Evolutionary conservation across 768 basidiomycete genomes (phyloP).

Genomic region (Boletus rufocinnamomeus): DNA sequence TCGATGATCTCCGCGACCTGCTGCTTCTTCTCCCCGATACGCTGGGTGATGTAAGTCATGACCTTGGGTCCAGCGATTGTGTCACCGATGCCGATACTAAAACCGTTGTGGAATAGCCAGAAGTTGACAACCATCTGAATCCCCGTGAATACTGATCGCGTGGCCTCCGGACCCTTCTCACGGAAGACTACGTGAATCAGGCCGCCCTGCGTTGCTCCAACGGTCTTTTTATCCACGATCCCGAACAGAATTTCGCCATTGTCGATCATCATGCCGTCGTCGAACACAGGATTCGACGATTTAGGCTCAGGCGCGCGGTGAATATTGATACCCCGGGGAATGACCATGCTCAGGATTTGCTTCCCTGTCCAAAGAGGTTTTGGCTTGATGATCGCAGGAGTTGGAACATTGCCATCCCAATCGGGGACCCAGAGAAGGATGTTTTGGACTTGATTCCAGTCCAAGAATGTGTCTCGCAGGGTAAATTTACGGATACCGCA

Average conservation of each 20-base stretch:
- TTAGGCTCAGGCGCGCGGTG: constrained; percentile 78
- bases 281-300: constrained; percentile 78
- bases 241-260: constrained; percentile 96
- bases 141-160: constrained; percentile 87
- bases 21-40: constrained; percentile 78
- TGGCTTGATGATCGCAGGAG: constrained; percentile 93
- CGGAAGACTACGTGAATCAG: constrained; percentile 96
- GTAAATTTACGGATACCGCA: constrained; percentile 98
- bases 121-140: constrained; percentile 96
- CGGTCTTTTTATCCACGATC: constrained; percentile 98
- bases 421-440: constrained; percentile 97
- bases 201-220: constrained; percentile 93
- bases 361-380: constrained; percentile 99
- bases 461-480: constrained; percentile 90
- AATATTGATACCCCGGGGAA: constrained; percentile 96
- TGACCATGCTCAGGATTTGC: constrained; percentile 88
- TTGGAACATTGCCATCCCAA: constrained; percentile 93
- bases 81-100: constrained; percentile 98
- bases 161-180: constrained; percentile 93
- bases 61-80: constrained; percentile 91
- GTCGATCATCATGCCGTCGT: constrained; percentile 95
- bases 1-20: constrained; percentile 80
- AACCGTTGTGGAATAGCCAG: constrained; percentile 99
- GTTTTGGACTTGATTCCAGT: constrained; percentile 95
- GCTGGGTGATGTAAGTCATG: constrained; percentile 83